These are phyloP conservation scores for Geotrichum citri-aurantii DNA, from an alignment of 1,139 yeast species.

Conservation along the genomic window DNA sequence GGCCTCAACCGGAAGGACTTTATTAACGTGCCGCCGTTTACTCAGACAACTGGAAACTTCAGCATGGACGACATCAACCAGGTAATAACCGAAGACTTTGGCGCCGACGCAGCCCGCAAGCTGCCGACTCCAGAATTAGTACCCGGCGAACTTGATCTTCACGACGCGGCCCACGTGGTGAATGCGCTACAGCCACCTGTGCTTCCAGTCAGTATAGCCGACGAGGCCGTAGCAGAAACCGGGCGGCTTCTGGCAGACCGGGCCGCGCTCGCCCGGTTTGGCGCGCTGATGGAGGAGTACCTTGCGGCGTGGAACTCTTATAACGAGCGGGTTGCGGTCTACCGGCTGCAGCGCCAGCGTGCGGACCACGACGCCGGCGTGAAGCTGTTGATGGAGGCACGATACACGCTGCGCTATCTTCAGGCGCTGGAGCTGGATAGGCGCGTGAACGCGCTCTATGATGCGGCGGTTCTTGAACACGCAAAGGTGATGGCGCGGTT, in stretches of 20 bases:
- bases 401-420: conserved; percentile 26
- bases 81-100: conserved; percentile 20
- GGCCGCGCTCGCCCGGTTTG: conserved; percentile 18
- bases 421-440: conserved; percentile 32
- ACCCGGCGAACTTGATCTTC: conserved; percentile 15
- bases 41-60: conserved; percentile 40
- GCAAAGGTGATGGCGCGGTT: conserved; percentile 24
- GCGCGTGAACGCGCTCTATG: conserved; percentile 27
- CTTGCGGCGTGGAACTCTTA: conserved; percentile 28
- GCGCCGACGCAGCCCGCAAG: not conserved
- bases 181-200: conserved; percentile 15
- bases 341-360: conserved; percentile 27
- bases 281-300: conserved; percentile 24
- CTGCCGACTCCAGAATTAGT: not conserved
- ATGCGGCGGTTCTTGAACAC: conserved; percentile 28
- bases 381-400: conserved; percentile 22
- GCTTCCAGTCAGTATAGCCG: conserved; percentile 5
- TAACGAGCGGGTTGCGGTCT: conserved; percentile 26
- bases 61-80: conserved; percentile 32
- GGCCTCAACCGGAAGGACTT: conserved; percentile 19
- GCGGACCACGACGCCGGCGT: conserved; percentile 27
- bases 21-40: conserved; percentile 38
- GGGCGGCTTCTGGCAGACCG: not conserved
- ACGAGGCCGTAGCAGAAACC: not conserved
- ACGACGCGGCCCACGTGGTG: conserved; percentile 9